Evolutionary conservation across 2,329 filamentous ascomycete species (phyloP).

Genomic region (Hypoxylon sp.): DNA sequence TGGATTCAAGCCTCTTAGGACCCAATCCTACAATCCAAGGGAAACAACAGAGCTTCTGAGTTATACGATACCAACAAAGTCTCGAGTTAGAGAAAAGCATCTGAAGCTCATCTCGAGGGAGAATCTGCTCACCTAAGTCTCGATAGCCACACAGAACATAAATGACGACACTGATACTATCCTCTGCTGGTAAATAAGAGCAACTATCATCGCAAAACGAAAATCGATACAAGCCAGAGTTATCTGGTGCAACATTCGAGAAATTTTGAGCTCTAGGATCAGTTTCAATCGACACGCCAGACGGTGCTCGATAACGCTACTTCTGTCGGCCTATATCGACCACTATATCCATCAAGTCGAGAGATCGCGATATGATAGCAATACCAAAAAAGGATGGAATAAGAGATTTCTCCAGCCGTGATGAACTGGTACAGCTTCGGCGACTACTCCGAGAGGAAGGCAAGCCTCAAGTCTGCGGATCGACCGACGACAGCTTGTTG

Average conservation of each 20-base stretch:
- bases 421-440: neutral
- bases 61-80: neutral
- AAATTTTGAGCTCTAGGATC: neutral
- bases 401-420: neutral
- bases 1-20: neutral
- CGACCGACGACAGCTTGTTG: constrained; percentile 5
- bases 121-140: neutral
- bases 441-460: constrained; percentile 16
- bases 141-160: neutral
- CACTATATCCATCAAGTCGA: neutral
- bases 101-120: neutral
- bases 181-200: neutral
- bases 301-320: no score
- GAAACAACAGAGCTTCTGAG: neutral
- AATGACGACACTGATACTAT: neutral
- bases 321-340: neutral
- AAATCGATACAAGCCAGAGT: neutral
- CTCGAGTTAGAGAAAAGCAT: neutral
- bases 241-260: neutral
- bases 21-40: neutral
- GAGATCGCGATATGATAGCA: neutral
- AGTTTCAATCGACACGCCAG: neutral
- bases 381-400: neutral
- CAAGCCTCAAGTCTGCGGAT: constrained; percentile 2
- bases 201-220: neutral